Evolutionary conservation across 1,284 basidiomycete species (phyloP).

Genomic region (Inonotus hispidus): DNA sequence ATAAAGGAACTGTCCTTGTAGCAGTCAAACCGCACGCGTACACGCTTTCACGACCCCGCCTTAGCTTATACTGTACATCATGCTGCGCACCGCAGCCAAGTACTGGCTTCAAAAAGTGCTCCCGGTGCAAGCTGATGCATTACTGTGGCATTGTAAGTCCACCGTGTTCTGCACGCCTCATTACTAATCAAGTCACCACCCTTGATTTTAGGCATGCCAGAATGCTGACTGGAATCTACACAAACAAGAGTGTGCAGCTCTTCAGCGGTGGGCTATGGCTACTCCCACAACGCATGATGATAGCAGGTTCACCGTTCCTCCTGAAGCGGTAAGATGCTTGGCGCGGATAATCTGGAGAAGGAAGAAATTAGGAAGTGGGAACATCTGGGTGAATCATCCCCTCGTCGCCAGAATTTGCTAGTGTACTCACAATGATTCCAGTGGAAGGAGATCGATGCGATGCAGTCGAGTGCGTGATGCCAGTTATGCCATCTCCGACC

Average conservation of each 20-base stretch:
- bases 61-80: constrained; percentile 61
- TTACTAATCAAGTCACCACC: constrained; percentile 3
- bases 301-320: constrained; percentile 46
- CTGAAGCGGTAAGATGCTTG: constrained; percentile 71
- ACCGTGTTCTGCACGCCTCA: constrained; percentile 12
- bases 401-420: background rate
- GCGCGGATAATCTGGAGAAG: constrained; percentile 68
- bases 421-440: constrained; percentile 27
- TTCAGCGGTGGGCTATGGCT: constrained; percentile 49
- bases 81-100: constrained; percentile 45
- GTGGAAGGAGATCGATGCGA: constrained; percentile 58
- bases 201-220: constrained; percentile 60
- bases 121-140: constrained; percentile 57
- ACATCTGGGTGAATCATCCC: constrained; percentile 50
- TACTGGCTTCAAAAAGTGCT: constrained; percentile 57
- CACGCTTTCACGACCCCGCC: constrained; percentile 59
- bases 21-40: constrained; percentile 53
- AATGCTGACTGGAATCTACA: constrained; percentile 72
- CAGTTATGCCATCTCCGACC: background rate
- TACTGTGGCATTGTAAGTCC: constrained; percentile 67
- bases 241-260: constrained; percentile 69
- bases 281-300: constrained; percentile 34
- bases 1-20: constrained; percentile 55
- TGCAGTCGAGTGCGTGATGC: constrained; percentile 66
- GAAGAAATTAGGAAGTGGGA: constrained; percentile 48